Evolutionary conservation across 208 protist species (phyloP).

Genomic region (Angomonas deanei): DNA sequence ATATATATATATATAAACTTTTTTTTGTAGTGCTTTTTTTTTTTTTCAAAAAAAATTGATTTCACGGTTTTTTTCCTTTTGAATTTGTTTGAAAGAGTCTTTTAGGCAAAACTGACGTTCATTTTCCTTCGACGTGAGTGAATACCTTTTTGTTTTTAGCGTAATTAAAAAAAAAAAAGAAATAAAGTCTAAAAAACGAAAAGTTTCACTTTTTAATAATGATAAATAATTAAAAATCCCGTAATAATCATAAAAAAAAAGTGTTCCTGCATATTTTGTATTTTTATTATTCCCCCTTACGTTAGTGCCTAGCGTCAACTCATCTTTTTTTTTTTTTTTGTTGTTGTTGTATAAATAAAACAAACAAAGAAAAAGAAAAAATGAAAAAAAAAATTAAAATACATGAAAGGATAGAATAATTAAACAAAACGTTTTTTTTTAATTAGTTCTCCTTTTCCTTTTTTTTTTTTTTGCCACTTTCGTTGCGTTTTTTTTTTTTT

Average conservation of each 20-base stretch:
- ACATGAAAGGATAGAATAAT: neutral
- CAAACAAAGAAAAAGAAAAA: neutral
- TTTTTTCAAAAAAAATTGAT: no score
- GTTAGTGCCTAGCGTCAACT: neutral
- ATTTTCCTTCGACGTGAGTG: no score
- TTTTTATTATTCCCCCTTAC: neutral
- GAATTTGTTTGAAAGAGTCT: no score
- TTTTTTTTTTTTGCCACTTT: slow-evolving; percentile 19
- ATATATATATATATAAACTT: slow-evolving; percentile 5
- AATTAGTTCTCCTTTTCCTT: slow-evolving; percentile 10
- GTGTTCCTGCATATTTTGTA: no score
- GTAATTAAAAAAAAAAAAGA: no score
- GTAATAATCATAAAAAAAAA: no score
- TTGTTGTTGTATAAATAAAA: neutral
- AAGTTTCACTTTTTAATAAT: no score
- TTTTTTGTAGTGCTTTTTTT: slow-evolving; percentile 2
- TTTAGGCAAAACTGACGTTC: no score
- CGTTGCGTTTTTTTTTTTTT: neutral
- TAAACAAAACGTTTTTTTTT: slow-evolving; percentile 12
- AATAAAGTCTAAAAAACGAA: no score
- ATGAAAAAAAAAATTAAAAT: neutral
- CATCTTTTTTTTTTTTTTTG: slow-evolving; percentile 8
- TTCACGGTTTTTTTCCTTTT: slow-evolving; percentile 5
- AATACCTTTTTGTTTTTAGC: no score
- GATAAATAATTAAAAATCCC: no score